These are phyloP conservation scores for Pulveroboletus sp. DNA, from an alignment of 768 basidiomycete species.

Conservation along the genomic window DNA sequence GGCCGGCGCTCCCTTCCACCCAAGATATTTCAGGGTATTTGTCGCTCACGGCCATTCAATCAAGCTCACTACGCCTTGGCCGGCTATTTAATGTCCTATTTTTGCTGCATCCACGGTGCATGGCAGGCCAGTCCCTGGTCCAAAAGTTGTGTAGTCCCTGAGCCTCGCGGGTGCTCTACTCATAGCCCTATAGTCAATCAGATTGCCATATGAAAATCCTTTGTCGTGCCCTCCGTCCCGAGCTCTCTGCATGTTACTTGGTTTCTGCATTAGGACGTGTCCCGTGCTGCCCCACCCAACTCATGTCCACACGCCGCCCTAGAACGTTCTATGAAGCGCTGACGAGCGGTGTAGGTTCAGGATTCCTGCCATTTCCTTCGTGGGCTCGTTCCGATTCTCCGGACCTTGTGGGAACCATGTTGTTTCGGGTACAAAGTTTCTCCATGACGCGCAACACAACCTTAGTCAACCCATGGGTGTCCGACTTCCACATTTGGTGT, in stretches of 20 bases:
- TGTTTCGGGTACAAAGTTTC: constrained; percentile 4
- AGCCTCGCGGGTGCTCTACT: constrained; percentile 16
- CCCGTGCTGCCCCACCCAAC: background rate
- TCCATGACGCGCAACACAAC: background rate
- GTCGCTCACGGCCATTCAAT: constrained; percentile 9
- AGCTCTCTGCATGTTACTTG: background rate
- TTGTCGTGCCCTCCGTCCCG: background rate
- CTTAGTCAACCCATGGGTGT: too few relatives aligned
- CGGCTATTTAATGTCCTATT: constrained; percentile 19
- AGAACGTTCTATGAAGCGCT: background rate
- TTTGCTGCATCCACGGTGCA: constrained; percentile 11
- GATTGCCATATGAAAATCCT: background rate
- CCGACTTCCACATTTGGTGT: too few relatives aligned
- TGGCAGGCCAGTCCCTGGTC: background rate
- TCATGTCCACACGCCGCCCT: background rate
- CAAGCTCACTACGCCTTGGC: background rate
- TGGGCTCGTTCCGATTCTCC: constrained; percentile 12
- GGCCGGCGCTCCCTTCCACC: constrained; percentile 1
- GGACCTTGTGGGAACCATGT: constrained; percentile 5
- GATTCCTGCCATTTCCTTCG: background rate
- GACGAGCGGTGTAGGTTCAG: background rate
- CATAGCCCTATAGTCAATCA: background rate
- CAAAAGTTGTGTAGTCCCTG: background rate
- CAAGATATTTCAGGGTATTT: constrained; percentile 26
- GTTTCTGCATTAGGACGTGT: background rate